phyloP scores from a whole-genome alignment of 2,329 filamentous ascomycete species.

The Nothophoma quercina region DNA sequence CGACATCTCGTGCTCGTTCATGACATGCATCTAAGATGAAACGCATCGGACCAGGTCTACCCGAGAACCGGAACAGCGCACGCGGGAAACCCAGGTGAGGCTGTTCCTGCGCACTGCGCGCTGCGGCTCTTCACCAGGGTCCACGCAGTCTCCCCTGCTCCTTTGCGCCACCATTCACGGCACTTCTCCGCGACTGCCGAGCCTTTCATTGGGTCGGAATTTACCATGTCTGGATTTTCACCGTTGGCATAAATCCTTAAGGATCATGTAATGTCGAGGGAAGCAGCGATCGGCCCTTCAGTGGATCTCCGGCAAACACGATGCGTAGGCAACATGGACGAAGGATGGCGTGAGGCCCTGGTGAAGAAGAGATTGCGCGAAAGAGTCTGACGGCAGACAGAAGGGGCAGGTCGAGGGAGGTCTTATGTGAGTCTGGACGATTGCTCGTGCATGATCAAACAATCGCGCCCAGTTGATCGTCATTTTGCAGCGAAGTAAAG shows the following conservation, averaged over 20 bases:
- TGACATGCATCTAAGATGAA: background rate
- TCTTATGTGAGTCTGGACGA: slow-evolving; percentile 1
- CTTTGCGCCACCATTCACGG: background rate
- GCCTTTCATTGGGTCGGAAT: slow-evolving; percentile 5
- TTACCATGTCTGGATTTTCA: background rate
- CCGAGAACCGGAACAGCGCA: background rate
- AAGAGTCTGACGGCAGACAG: background rate
- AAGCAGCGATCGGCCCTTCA: background rate
- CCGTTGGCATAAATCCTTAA: background rate
- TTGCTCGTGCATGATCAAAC: background rate
- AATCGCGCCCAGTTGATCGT: background rate
- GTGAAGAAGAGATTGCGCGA: background rate
- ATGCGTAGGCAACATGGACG: background rate
- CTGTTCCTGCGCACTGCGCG: background rate
- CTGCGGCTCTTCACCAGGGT: slow-evolving; percentile 1
- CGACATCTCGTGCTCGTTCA: background rate
- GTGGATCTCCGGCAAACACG: background rate
- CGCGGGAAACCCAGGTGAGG: background rate
- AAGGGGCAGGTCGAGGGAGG: background rate
- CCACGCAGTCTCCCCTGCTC: slow-evolving; percentile 9
- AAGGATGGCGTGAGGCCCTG: background rate
- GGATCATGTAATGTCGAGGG: slow-evolving; percentile 5
- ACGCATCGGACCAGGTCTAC: background rate
- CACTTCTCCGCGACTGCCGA: background rate
- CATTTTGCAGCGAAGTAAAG: slow-evolving; percentile 9